A percentile compares a stretch with the other conserved stretches of the same genome.
phyloP scores from a whole-genome alignment of 2,329 filamentous ascomycete species.

The Exophiala calicioides region DNA sequence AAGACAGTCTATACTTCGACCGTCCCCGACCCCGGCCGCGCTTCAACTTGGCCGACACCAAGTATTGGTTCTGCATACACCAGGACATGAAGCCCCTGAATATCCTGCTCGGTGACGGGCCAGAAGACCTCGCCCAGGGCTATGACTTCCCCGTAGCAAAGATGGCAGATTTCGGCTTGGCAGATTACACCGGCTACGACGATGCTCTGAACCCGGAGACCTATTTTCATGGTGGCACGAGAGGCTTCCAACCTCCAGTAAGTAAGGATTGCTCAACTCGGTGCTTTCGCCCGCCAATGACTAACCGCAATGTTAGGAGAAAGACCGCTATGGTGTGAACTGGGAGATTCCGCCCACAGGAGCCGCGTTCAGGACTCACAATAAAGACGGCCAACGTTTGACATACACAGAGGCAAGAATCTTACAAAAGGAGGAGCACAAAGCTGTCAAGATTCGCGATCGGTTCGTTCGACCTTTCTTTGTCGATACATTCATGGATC shows the following conservation, averaged over 20 bases:
- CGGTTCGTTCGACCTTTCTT: constrained; percentile 11
- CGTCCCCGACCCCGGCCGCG: neutral
- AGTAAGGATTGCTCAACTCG: no score
- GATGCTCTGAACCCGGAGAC: constrained; percentile 12
- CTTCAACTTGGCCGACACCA: neutral
- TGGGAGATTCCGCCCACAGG: constrained; percentile 20
- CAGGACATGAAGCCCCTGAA: constrained; percentile 97
- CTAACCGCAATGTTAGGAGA: constrained; percentile 18
- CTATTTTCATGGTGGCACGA: constrained; percentile 12
- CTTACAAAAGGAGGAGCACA: neutral
- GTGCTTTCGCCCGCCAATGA: no score
- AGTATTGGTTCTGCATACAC: constrained; percentile 68
- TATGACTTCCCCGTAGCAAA: constrained; percentile 15
- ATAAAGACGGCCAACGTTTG: neutral
- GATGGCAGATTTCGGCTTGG: constrained; percentile 15
- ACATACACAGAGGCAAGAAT: constrained; percentile 5
- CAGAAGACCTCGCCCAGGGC: constrained; percentile 1
- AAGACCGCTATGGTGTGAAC: constrained; percentile 13
- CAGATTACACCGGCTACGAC: constrained; percentile 1
- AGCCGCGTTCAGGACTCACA: constrained; percentile 5
- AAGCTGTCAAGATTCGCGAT: neutral
- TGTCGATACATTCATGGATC: no score
- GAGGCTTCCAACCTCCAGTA: neutral
- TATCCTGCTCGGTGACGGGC: constrained; percentile 63
- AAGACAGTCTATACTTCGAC: constrained; percentile 7